Evolutionary conservation across 768 basidiomycete species (phyloP), one percentile per base, ranked within the genome.

Genomic region (Trametes coccinea): DNA sequence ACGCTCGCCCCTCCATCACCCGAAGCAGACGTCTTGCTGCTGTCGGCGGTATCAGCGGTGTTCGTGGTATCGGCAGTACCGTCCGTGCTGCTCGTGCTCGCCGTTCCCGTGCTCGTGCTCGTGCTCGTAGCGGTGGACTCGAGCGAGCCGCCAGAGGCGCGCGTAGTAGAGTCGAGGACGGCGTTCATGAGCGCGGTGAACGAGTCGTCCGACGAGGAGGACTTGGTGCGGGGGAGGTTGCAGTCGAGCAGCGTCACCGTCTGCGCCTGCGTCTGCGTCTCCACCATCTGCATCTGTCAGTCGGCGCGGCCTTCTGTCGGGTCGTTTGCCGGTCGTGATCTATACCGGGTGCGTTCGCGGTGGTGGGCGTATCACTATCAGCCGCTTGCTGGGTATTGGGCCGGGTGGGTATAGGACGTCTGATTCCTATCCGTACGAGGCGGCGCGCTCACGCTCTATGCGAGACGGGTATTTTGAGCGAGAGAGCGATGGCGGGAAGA

Each of bases 71-170:
- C 31, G 16, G 47, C 4, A 46, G 44, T 62, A 8, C 44, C 14
- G 50, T 17, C 31, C n/a, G 53, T 53, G 39, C 17, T 52, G 31
- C 30, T 52, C 17, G 55, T 17, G 46, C 45, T 59, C 13, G 41
- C 14, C n/a, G 41, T 43, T 6, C 29, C 31, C 17, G 11, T 29
- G 34, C 33, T n/a, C n/a, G 41, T 43, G 41, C 29, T 49, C 17
- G 11, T 29, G 34, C 33, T 37, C 34, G 34, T 37, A 37, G 34
- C 34, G 55, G 13, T 46, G 41, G 59, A 50, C 60, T 55, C 60
- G 53, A 55, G 56, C n/a, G 62, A 63, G 56, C 53, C 34, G 5
- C 34, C 62, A 14, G 62, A 63, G 39, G 62, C 53, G 47, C 62
- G 62, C 46, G 62, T 46, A 22, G 22, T 22, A 43, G 59, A 54